Evolutionary conservation across 2,329 filamentous ascomycete species (phyloP).

Genomic region (Fusarium heterosporum): DNA sequence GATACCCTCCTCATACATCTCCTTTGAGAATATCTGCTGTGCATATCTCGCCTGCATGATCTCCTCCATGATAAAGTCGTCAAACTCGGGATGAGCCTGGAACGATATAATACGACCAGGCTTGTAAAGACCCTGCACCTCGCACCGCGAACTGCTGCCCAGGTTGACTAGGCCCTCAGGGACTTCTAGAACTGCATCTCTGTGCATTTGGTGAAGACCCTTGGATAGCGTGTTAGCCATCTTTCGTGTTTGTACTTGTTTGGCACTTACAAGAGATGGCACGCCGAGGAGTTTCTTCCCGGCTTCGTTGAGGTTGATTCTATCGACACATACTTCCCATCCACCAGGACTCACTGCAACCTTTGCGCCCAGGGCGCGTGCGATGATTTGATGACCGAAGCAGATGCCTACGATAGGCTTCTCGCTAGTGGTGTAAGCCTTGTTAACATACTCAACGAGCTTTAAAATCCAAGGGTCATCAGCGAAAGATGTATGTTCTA

Average conservation of each 20-base stretch:
- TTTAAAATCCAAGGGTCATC: slow-evolving; percentile 56
- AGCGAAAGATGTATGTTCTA: slow-evolving; percentile 53
- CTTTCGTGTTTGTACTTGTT: rapidly evolving
- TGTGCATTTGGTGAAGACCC: slow-evolving; percentile 59
- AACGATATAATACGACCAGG: slow-evolving; percentile 53
- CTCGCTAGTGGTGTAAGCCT: slow-evolving; percentile 43
- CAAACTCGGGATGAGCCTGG: slow-evolving; percentile 60
- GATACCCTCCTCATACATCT: slow-evolving; percentile 46
- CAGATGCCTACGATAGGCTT: slow-evolving; percentile 58
- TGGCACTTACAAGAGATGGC: slow-evolving; percentile 40
- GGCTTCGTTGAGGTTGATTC: slow-evolving; percentile 52
- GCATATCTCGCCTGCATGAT: slow-evolving; percentile 47
- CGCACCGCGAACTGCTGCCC: slow-evolving; percentile 54
- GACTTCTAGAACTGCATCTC: slow-evolving; percentile 55
- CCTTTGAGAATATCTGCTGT: slow-evolving; percentile 45
- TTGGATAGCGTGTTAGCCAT: slow-evolving; percentile 14
- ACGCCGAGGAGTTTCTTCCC: slow-evolving; percentile 53
- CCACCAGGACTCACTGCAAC: slow-evolving; percentile 53
- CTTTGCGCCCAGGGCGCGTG: slow-evolving; percentile 54
- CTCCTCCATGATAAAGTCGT: slow-evolving; percentile 52
- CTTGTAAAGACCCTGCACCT: slow-evolving; percentile 56
- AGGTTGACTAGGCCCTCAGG: slow-evolving; percentile 54
- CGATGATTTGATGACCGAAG: slow-evolving; percentile 61
- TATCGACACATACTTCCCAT: slow-evolving; percentile 58
- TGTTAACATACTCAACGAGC: slow-evolving; percentile 52